Base-by-base conservation (phyloP, 1,139 yeast genomes). In the Cylindricascospora bacillispora region DNA sequence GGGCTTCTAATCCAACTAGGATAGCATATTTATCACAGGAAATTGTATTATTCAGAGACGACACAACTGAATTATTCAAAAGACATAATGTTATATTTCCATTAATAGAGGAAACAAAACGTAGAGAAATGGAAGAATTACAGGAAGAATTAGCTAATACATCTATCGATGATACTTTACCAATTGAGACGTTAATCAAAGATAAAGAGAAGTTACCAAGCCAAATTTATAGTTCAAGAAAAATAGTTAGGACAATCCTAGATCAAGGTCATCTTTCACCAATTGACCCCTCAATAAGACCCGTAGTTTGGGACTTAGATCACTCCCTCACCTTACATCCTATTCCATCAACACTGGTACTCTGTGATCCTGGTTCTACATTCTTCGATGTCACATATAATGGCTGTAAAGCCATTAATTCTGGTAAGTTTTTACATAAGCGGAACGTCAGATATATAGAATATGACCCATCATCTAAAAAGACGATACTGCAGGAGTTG, bases 181-280 rank as follows among this genome's bases (percentile, higher is more conserved):
- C 36, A 5, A 47, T 47, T 13, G 39, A 37, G 35, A 47, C 40
- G 38, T 42, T 45, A 43, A 47, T 37, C 28, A 43, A 37, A 23
- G 45, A 36, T 10, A 39, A 41, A 19, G 57, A 56, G 30, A 45
- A 51, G 19, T 29, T 57, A 15, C 59, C 61, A 29, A 57, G 38
- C 5, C 49, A 47, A 25, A 56, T 72, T 5, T 62, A 63, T 18
- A 89, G 80, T 51, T 77, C 93, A 1, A 64, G 93, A 38, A 78
- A 74, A 44, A 56, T 83, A 5, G 82, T 79, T 13, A 77, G 80
- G 43, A 82, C 95, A 0, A 39, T 89, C 2, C 56, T 89, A 9
- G 94, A 83, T 47, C 98, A 89, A 54, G 93, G 93, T 1, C 79
- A 73, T 47, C 52, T 89, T 30, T 79, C 92, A 26, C 97, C 98